Evolutionary conservation across 805 yeast species (phyloP).

Genomic region (Tetrapisispora nanseiensis): DNA sequence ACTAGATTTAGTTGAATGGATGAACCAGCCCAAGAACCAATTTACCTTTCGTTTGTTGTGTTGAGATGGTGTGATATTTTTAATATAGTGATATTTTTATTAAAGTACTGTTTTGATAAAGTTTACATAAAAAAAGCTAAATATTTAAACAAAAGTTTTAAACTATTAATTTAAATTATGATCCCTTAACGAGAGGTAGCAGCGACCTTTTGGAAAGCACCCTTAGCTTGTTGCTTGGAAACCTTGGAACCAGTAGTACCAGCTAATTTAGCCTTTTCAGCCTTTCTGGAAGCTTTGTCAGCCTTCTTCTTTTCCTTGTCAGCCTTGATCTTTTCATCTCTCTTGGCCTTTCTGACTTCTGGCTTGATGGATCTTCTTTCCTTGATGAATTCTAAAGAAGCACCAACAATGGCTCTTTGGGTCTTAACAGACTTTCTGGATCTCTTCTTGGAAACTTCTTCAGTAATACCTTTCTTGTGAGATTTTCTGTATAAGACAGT

Average conservation of each 20-base stretch:
- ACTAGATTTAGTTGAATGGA: too few species aligned
- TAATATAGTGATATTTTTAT: constrained; percentile 4
- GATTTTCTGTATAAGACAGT: constrained; percentile 99
- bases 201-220: constrained; percentile 94
- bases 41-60: too few species aligned
- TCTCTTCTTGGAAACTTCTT: constrained; percentile 96
- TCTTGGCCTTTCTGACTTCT: constrained; percentile 95
- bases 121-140: constrained; percentile 6
- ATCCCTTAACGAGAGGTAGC: constrained; percentile 85
- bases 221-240: constrained; percentile 95
- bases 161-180: constrained; percentile 2
- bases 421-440: constrained; percentile 94
- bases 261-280: constrained; percentile 76
- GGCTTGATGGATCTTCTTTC: constrained; percentile 95
- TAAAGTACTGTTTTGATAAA: constrained; percentile 5
- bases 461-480: constrained; percentile 99
- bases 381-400: constrained; percentile 94
- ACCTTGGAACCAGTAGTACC: constrained; percentile 68
- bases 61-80: too few species aligned
- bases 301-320: constrained; percentile 86
- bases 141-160: constrained; percentile 1
- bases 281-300: constrained; percentile 90
- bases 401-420: constrained; percentile 99
- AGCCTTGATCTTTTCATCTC: constrained; percentile 78
- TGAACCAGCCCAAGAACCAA: too few species aligned